Conservation (phyloP, 2,329 filamentous ascomycete species). For the Aspergillus sp. region DNA sequence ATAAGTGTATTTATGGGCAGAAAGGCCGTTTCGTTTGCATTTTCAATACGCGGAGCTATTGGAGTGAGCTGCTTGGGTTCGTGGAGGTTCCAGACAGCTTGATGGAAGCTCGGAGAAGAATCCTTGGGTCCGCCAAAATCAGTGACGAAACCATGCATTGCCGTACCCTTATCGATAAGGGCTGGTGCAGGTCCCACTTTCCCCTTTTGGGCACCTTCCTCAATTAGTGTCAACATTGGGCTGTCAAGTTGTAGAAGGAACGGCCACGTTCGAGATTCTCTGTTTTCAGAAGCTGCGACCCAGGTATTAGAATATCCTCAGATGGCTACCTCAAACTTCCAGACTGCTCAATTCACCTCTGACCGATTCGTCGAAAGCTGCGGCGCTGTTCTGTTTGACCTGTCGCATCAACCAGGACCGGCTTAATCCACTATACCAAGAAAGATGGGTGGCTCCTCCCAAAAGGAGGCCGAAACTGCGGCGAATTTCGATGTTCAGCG, state of each 20-base stretch:
- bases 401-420: neutral
- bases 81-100: conserved; percentile 12
- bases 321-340: neutral
- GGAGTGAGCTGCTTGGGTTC: conserved; percentile 11
- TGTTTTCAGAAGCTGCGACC: neutral
- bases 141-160: conserved; percentile 27
- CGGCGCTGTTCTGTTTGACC: conserved; percentile 6
- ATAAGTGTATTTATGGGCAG: neutral
- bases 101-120: conserved; percentile 28
- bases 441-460: conserved; percentile 6
- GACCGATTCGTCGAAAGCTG: conserved; percentile 4
- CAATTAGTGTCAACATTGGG: neutral
- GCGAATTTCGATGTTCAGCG: conserved; percentile 1
- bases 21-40: neutral
- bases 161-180: conserved; percentile 31
- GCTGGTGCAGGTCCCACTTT: neutral
- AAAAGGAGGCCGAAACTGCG: conserved; percentile 6
- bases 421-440: conserved; percentile 1
- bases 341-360: neutral
- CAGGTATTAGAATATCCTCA: neutral
- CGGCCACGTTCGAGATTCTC: neutral
- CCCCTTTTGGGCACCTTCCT: neutral
- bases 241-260: neutral
- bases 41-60: neutral
- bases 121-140: conserved; percentile 5